Evolutionary conservation across 1,139 yeast genomes (phyloP).

Genomic region (Waltiozyma sp.): DNA sequence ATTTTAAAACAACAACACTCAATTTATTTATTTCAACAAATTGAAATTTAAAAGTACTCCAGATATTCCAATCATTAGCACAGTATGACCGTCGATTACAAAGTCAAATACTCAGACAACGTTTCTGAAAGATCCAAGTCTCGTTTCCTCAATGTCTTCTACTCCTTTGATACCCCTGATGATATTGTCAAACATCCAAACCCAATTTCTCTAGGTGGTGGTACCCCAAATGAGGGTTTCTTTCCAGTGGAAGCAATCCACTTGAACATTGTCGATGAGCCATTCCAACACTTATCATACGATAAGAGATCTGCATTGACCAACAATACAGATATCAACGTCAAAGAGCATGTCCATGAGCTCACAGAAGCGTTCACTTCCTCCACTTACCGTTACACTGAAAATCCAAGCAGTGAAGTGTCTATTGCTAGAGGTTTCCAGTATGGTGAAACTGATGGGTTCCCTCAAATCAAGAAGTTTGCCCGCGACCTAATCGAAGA

Average conservation of each 20-base stretch:
- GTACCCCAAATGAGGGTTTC: conserved; percentile 48
- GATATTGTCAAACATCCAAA: conserved; percentile 33
- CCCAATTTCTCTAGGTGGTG: conserved; percentile 40
- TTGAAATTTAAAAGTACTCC: too few relatives aligned
- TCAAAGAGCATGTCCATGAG: conserved; percentile 11
- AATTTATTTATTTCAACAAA: too few relatives aligned
- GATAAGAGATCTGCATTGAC: conserved; percentile 10
- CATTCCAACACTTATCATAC: conserved; percentile 21
- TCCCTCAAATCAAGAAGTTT: conserved; percentile 32
- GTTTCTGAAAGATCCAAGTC: conserved; percentile 12
- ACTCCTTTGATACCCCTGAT: conserved; percentile 24
- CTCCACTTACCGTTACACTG: conserved; percentile 14
- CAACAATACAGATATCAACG: conserved; percentile 13
- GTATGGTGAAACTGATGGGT: conserved; percentile 34
- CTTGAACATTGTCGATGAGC: conserved; percentile 33
- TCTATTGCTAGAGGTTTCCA: conserved; percentile 40
- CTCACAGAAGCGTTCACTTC: conserved; percentile 9
- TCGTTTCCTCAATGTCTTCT: conserved; percentile 13
- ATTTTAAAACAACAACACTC: too few relatives aligned
- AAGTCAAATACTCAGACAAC: conserved; percentile 7
- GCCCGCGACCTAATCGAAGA: conserved; percentile 30
- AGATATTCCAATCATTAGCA: too few relatives aligned
- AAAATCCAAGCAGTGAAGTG: conserved; percentile 18
- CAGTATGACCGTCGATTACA: conserved; percentile 9
- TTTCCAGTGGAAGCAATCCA: conserved; percentile 46